A percentile compares a stretch with the other conserved stretches of the same genome.
These are phyloP conservation scores for Syncephalis plumigaleata DNA, from an alignment of 371 early-diverging fungal species.

Conservation along the genomic window DNA sequence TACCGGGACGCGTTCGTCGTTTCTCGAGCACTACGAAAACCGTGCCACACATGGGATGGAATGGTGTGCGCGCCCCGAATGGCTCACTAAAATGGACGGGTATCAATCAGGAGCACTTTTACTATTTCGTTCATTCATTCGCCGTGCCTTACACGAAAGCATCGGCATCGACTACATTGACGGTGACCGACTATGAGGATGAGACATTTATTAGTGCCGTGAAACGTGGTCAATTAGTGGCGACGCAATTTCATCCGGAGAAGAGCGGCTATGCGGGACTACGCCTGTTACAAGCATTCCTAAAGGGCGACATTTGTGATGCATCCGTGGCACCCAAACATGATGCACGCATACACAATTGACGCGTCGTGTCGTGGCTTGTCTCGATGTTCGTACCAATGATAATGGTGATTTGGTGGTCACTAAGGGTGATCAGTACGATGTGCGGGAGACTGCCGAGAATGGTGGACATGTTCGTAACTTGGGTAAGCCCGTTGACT, in stretches of 20 bases:
- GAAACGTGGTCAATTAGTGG: conserved; percentile 71
- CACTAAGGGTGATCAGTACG: conserved; percentile 97
- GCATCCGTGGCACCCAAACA: too few species aligned
- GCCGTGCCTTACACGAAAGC: conserved; percentile 48
- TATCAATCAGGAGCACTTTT: conserved; percentile 30
- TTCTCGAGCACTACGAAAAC: conserved; percentile 53
- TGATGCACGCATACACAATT: conserved; percentile 23
- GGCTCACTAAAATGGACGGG: conserved; percentile 4
- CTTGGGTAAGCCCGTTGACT: conserved; percentile 89
- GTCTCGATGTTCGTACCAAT: conserved; percentile 91
- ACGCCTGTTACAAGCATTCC: conserved; percentile 59
- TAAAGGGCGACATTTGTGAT: conserved; percentile 28
- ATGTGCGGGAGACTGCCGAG: conserved; percentile 64
- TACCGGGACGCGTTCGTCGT: conserved; percentile 47
- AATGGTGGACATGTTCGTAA: conserved; percentile 74
- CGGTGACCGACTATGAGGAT: conserved; percentile 73
- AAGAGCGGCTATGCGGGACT: conserved; percentile 88
- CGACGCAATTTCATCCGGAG: conserved; percentile 97
- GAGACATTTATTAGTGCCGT: conserved; percentile 73
- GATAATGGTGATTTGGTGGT: conserved; percentile 93
- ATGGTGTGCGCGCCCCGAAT: conserved; percentile 19
- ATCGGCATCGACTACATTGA: conserved; percentile 41
- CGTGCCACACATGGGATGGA: conserved; percentile 99
- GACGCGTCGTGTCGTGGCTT: conserved; percentile 86
- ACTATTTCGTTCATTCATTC: conserved; percentile 97